Percentiles rank a stretch among this genome's conserved stretches.
Evolutionary conservation across 2,329 filamentous ascomycete species (phyloP).

Genomic region (Scortechinia acanthostroma): DNA sequence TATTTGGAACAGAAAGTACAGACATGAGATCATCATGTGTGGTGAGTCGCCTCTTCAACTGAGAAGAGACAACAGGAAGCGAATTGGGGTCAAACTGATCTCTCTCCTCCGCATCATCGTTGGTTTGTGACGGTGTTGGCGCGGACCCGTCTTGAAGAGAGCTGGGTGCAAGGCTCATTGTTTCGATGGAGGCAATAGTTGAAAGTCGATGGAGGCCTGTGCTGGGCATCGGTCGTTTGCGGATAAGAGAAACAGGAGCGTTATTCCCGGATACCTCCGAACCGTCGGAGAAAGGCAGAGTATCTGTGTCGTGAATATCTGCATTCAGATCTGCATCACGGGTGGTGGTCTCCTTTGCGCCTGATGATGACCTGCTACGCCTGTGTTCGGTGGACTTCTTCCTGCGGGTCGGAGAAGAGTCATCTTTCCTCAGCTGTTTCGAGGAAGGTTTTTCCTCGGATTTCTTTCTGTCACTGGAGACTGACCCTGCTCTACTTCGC

Average conservation of each 20-base stretch:
- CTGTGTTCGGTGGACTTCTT: background rate
- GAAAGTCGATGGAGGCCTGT: conserved; percentile 1
- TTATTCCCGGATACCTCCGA: background rate
- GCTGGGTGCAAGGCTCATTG: background rate
- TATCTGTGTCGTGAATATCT: background rate
- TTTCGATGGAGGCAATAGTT: background rate
- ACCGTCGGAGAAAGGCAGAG: background rate
- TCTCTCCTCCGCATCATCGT: background rate
- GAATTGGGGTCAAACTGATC: conserved; percentile 1
- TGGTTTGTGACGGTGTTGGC: background rate
- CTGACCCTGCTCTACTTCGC: too few relatives aligned
- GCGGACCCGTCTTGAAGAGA: background rate
- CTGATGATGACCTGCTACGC: background rate
- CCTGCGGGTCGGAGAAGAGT: background rate
- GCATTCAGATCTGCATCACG: background rate
- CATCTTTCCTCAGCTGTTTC: background rate
- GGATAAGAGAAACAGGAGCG: background rate
- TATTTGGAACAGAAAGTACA: conserved; percentile 47
- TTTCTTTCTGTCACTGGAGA: background rate
- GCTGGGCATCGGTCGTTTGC: background rate
- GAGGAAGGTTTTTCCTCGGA: background rate
- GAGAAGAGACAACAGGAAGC: background rate
- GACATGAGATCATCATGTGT: conserved; percentile 64
- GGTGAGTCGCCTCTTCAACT: conserved; percentile 44
- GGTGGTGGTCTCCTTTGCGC: background rate